Percentiles rank a stretch among this genome's conserved stretches.
phyloP scores from a whole-genome alignment of 345 rosid genomes.

The Clarkia xantiana region DNA sequence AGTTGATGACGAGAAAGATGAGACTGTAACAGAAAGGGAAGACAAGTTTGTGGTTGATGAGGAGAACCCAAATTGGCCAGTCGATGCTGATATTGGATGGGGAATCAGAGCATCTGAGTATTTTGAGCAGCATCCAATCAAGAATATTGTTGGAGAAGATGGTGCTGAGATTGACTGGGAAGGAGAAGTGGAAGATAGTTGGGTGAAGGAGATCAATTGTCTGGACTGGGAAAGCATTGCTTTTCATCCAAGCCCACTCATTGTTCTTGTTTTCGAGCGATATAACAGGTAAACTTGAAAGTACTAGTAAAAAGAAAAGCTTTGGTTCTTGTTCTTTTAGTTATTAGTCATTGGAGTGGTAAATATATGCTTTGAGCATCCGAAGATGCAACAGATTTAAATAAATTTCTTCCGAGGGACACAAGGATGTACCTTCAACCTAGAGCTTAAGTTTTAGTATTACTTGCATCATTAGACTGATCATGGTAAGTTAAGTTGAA shows the following conservation, averaged over 20 bases:
- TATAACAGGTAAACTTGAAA: conserved; percentile 33
- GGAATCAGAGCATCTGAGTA: conserved; percentile 83
- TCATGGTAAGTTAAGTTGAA: too few species aligned
- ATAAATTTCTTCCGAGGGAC: too few species aligned
- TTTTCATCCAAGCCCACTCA: conserved; percentile 72
- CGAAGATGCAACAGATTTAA: too few species aligned
- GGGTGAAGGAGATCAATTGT: conserved; percentile 83
- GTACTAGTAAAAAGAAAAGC: background rate
- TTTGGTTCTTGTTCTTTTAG: too few species aligned
- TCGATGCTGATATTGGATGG: conserved; percentile 93
- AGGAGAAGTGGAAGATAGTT: conserved; percentile 67
- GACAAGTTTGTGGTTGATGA: conserved; percentile 64
- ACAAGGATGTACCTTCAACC: too few species aligned
- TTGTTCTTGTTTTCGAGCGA: conserved; percentile 76
- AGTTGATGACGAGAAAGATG: conserved; percentile 13
- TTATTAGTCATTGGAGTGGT: background rate
- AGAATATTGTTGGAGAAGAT: conserved; percentile 72
- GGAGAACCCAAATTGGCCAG: conserved; percentile 74
- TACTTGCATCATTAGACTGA: too few species aligned
- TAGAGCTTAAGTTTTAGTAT: too few species aligned
- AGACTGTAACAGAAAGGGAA: conserved; percentile 10
- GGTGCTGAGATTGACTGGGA: conserved; percentile 83
- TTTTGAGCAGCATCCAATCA: conserved; percentile 68
- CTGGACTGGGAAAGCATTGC: conserved; percentile 86
- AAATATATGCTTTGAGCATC: too few species aligned